Base-by-base conservation (phyloP, 129 eudicot species). In the Chrysanthemum makinoi region DNA sequence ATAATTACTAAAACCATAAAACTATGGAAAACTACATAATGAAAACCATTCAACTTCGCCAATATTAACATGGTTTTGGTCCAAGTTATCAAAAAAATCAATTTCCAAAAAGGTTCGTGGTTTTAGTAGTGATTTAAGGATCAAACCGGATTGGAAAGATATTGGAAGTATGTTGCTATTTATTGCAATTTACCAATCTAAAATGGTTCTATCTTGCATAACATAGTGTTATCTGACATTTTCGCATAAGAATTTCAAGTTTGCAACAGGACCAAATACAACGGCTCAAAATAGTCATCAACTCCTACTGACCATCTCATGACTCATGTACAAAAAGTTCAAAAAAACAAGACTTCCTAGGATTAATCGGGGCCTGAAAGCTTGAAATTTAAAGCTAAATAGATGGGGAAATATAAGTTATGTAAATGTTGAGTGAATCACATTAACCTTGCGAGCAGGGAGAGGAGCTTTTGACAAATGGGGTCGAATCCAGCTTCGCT, bases 361-460 rank as follows among this genome's bases (percentile, higher is more conserved):
- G 56, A 20, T 58, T 12, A 16, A 26, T n/a, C 14, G 54, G 16
- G 56, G 33, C 50, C 69, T 39, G 4, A 24, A 61, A 59, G 39
- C 19, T 16, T 26, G 54, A 65, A 62, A 65, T 15, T 28, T 3
- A 28, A 28, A 33, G 54, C 7, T 15, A 62, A 62, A 79, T 54
- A 16, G 51, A 55, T 11, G 51, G 11, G 24, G 16, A 14, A 59
- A 9, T 14, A n/a, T 0, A 75, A 63, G 9, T 53, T 33, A n/a
- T 14, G 46, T 8, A 39, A 39, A 67, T n/a, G 64, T 62, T 58
- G 56, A 75, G 75, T 78, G 83, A 77, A 82, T 58, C 77, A 72
- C 79, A 75, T 77, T 71, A 84, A 91, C 98, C 98, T 92, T 89
- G 52, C 67, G 81, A 75, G 82, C 77, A 70, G 86, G 69, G 59